Evolutionary conservation across 768 basidiomycete genomes (phyloP), one percentile per base, ranked within the genome.

Genomic region (Atractiella rhizophila): DNA sequence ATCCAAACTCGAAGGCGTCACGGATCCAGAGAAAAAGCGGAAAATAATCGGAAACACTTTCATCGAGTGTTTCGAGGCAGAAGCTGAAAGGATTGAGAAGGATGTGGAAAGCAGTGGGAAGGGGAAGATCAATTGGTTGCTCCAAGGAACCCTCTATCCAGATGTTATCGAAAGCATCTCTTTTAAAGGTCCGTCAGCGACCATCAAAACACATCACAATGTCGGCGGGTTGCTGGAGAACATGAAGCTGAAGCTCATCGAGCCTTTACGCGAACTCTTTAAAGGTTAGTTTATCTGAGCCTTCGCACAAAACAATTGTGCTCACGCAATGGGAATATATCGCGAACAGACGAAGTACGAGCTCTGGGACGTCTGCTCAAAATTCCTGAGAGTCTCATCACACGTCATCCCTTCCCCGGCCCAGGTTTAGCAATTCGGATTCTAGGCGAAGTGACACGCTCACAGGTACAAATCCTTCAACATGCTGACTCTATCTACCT

Each of bases 191-290:
- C 91, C 91, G 0, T 82, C 78, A 49, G 91, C 91, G 28, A 96
- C 88, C 9, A 98, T 98, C 67, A 98, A 98, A 67, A 96, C 91
- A 2, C 91, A 98, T 58, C 91, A 96, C 59, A 98, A 98, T 50
- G 91, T 96, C 49, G 91, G 91, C 23, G 88, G 88, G 3, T 64
- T 98, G 38, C 66, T 94, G 46, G 79, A 77, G 56, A 76, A 96
- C 61, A 98, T 96, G 91, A 91, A 83, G 60, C 68, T 98, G 52
- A 96, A 96, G 64, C 68, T 98, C 37, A 96, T 98, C 50, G 91
- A 98, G 62, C 91, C 91, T 16, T 63, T 98, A 28, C 68, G 91
- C 27, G 91, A 96, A 63, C 66, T 98, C 15, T 98, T 98, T 72
- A 96, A 98, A 66, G 91, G 88, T 81, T 49, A 19, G 64, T 56